Percentiles rank a stretch among this genome's conserved stretches.
Conservation (phyloP, 768 basidiomycete species). For the Lepiota brunneoincarnata region DNA sequence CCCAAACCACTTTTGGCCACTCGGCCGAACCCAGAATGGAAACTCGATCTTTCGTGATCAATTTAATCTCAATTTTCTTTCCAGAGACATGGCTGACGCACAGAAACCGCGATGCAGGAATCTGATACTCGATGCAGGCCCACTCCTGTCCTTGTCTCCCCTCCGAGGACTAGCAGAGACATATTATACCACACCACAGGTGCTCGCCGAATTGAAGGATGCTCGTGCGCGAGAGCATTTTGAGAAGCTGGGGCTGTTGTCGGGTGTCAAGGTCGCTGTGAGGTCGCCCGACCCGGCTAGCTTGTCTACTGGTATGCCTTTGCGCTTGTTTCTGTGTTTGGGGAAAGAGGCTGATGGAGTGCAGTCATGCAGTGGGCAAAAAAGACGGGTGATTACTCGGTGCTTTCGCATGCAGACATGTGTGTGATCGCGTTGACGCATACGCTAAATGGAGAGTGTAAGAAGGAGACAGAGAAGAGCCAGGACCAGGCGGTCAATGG, state of each 20-base stretch:
- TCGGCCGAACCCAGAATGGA: conserved; percentile 3
- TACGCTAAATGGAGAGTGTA: conserved; percentile 61
- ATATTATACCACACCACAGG: conserved; percentile 88
- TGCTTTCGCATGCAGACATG: conserved; percentile 88
- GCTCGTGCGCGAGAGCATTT: conserved; percentile 85
- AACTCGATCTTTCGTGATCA: too few relatives aligned
- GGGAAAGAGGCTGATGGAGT: conserved; percentile 3
- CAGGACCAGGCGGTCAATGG: conserved; percentile 15
- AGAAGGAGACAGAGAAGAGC: conserved; percentile 31
- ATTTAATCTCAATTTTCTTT: neutral
- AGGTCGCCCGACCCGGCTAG: conserved; percentile 68
- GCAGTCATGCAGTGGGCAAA: conserved; percentile 89
- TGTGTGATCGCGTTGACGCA: conserved; percentile 88
- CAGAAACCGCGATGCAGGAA: conserved; percentile 58
- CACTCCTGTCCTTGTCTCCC: conserved; percentile 84
- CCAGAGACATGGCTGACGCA: conserved; percentile 16
- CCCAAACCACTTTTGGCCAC: neutral
- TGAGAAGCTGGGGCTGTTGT: conserved; percentile 68
- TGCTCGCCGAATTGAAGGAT: conserved; percentile 88
- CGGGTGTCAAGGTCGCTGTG: conserved; percentile 74
- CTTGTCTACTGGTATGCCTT: conserved; percentile 57
- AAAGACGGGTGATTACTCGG: conserved; percentile 94
- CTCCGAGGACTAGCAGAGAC: conserved; percentile 85
- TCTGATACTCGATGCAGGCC: conserved; percentile 92
- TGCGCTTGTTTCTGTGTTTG: neutral